phyloP scores from a whole-genome alignment of 768 basidiomycete genomes.

The Phylloporus sp. region DNA sequence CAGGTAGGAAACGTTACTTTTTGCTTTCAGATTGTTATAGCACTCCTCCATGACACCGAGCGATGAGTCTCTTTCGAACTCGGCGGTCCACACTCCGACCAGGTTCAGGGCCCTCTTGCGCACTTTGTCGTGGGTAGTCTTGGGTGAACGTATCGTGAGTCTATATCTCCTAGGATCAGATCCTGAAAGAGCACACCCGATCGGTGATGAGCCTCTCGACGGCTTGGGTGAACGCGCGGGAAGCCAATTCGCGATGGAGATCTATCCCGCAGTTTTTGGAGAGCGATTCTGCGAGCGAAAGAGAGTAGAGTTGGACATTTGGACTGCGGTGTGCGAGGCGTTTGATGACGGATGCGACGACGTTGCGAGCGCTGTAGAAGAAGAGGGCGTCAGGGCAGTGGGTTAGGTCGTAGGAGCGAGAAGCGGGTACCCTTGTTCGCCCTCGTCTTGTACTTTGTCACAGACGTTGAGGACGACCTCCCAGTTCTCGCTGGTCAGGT shows the following conservation, averaged over 20 bases:
- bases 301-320: constrained; percentile 92
- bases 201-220: constrained; percentile 85
- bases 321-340: constrained; percentile 91
- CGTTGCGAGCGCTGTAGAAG: constrained; percentile 76
- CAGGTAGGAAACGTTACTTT: constrained; percentile 48
- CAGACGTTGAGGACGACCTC: constrained; percentile 90
- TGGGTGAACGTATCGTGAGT: constrained; percentile 31
- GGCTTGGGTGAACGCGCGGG: constrained; percentile 84
- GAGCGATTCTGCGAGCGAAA: constrained; percentile 82
- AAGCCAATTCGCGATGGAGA: constrained; percentile 82
- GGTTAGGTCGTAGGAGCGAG: neutral
- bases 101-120: constrained; percentile 64
- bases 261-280: constrained; percentile 85
- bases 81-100: constrained; percentile 78
- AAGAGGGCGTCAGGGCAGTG: constrained; percentile 14
- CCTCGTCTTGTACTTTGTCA: constrained; percentile 92
- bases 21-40: constrained; percentile 73
- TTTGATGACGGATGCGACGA: constrained; percentile 80
- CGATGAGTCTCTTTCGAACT: constrained; percentile 74
- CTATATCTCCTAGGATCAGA: neutral
- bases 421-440: constrained; percentile 65
- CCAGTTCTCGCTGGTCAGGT: constrained; percentile 93
- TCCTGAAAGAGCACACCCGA: constrained; percentile 49
- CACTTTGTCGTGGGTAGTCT: constrained; percentile 91
- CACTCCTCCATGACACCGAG: constrained; percentile 91